Evolutionary conservation across 208 protist genomes (phyloP).

Genomic region (Trypanosoma congolense): DNA sequence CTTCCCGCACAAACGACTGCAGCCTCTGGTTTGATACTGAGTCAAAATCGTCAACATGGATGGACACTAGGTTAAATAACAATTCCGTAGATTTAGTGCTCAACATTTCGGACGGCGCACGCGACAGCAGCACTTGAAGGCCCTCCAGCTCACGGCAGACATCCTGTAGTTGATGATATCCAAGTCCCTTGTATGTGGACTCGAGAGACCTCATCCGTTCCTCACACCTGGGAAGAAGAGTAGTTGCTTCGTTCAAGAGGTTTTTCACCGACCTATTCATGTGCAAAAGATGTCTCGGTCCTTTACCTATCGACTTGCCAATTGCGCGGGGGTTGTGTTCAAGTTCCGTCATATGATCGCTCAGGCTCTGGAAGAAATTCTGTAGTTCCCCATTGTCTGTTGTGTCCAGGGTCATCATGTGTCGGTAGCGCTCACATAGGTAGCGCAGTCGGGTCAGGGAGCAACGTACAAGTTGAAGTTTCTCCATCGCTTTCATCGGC

Average conservation of each 20-base stretch:
- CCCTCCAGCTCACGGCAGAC: constrained; percentile 55
- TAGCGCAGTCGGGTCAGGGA: constrained; percentile 69
- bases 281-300: constrained; percentile 52
- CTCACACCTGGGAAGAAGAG: constrained; percentile 15
- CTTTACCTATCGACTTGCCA: constrained; percentile 34
- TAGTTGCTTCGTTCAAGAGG: constrained; percentile 21
- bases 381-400: constrained; percentile 39
- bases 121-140: constrained; percentile 41
- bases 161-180: constrained; percentile 64
- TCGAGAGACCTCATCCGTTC: constrained; percentile 17
- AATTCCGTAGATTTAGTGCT: constrained; percentile 67
- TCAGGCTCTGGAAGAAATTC: constrained; percentile 49
- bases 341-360: constrained; percentile 41
- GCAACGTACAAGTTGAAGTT: constrained; percentile 70
- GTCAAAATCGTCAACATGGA: constrained; percentile 83
- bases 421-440: constrained; percentile 65
- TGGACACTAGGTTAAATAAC: constrained; percentile 63
- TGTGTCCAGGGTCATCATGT: constrained; percentile 62
- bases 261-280: constrained; percentile 36
- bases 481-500: constrained; percentile 67
- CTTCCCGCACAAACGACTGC: constrained; percentile 62
- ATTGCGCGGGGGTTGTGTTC: constrained; percentile 54
- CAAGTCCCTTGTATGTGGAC: constrained; percentile 65
- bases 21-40: constrained; percentile 65
- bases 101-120: constrained; percentile 33